Percentiles rank a stretch among this genome's conserved stretches.
Conservation (phyloP, 129 eudicot species). For the Solidago caesia region DNA sequence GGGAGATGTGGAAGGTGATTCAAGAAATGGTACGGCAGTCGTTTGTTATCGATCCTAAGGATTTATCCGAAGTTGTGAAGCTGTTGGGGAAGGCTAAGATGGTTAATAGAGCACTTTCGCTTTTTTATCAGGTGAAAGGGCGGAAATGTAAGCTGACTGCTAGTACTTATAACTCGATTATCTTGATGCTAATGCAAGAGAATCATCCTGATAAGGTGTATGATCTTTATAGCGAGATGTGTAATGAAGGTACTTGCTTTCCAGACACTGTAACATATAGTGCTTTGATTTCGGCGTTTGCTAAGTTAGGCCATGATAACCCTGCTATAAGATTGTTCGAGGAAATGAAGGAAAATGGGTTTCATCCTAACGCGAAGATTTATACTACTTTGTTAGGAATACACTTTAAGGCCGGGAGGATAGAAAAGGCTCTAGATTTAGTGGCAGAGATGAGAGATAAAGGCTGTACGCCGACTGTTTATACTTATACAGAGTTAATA, state of each 20-base stretch:
- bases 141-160: conserved; percentile 85
- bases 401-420: conserved; percentile 61
- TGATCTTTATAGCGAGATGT: conserved; percentile 94
- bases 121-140: conserved; percentile 75
- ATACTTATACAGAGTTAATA: conserved; percentile 85
- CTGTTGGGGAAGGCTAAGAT: conserved; percentile 76
- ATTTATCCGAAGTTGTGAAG: conserved; percentile 69
- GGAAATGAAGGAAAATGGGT: conserved; percentile 88
- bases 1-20: conserved; percentile 84
- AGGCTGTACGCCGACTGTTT: conserved; percentile 74
- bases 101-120: conserved; percentile 76
- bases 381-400: conserved; percentile 74
- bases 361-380: conserved; percentile 77
- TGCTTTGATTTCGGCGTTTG: conserved; percentile 77
- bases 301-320: conserved; percentile 66
- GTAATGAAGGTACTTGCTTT: conserved; percentile 76
- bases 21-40: conserved; percentile 75
- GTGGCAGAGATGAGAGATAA: conserved; percentile 67
- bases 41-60: conserved; percentile 48
- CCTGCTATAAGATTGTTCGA: conserved; percentile 68
- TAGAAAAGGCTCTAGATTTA: conserved; percentile 68
- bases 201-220: conserved; percentile 83
- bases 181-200: conserved; percentile 91
- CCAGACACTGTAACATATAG: conserved; percentile 87
- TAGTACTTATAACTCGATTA: conserved; percentile 72